These are phyloP conservation scores for Melanopsichium pennsylvanicum DNA, from an alignment of 1,284 basidiomycete species.

Conservation along the genomic window DNA sequence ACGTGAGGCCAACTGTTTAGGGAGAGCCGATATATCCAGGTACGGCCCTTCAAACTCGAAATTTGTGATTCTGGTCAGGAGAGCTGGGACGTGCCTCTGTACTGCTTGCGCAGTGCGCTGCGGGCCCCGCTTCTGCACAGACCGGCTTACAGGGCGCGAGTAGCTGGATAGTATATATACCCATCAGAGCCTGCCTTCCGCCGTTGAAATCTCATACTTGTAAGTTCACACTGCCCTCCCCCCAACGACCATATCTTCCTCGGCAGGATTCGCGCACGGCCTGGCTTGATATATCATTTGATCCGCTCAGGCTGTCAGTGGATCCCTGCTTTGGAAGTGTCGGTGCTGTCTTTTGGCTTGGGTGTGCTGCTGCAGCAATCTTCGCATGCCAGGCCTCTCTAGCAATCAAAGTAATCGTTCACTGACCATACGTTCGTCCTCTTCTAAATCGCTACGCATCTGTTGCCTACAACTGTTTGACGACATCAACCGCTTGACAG, in stretches of 20 bases:
- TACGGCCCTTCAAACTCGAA: constrained; percentile 44
- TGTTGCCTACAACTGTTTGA: not conserved
- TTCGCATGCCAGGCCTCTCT: too few species aligned
- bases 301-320: too few species aligned
- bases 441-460: not conserved
- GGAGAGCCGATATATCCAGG: too few species aligned
- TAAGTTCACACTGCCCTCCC: constrained; percentile 20
- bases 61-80: not conserved
- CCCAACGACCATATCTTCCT: too few species aligned
- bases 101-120: not conserved
- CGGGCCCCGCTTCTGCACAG: not conserved
- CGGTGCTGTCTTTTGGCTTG: too few species aligned
- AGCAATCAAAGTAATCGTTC: too few species aligned
- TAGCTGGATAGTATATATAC: constrained; percentile 24
- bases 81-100: not conserved
- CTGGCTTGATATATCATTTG: too few species aligned
- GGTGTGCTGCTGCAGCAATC: too few species aligned
- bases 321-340: too few species aligned
- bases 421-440: constrained; percentile 2
- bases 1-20: too few species aligned
- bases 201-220: constrained; percentile 31
- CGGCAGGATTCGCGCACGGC: too few species aligned
- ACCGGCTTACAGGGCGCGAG: constrained; percentile 2
- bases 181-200: not conserved
- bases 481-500: constrained; percentile 14